Conservation (phyloP, 768 basidiomycete species). For the Sistotremastrum suecicum region DNA sequence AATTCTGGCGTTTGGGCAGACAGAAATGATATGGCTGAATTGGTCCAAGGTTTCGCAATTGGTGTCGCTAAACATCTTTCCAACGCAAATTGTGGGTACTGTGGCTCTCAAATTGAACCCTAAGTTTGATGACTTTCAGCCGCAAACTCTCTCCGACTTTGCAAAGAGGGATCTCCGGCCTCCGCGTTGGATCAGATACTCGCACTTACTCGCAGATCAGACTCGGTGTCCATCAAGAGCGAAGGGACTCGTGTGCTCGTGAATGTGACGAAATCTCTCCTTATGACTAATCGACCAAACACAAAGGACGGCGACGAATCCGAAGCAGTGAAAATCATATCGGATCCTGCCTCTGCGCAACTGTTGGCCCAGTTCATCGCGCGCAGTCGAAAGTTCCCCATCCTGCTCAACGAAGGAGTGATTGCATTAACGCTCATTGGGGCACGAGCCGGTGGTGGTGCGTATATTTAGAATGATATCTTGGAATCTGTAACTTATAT, state of each 20-base stretch:
- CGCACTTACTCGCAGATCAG: slow-evolving; percentile 60
- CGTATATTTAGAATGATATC: slow-evolving; percentile 11
- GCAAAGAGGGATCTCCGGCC: slow-evolving; percentile 11
- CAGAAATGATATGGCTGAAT: slow-evolving; percentile 68
- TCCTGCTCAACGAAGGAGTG: slow-evolving; percentile 81
- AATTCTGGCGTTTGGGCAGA: slow-evolving; percentile 56
- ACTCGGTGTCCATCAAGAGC: slow-evolving; percentile 70
- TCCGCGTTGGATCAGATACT: slow-evolving; percentile 54
- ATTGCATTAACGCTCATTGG: slow-evolving; percentile 71
- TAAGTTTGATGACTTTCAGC: not conserved
- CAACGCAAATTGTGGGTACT: slow-evolving; percentile 47
- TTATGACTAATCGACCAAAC: slow-evolving; percentile 23
- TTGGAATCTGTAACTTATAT: not conserved
- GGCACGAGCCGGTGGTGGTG: slow-evolving; percentile 52
- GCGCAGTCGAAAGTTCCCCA: slow-evolving; percentile 65
- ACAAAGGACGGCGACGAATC: slow-evolving; percentile 21
- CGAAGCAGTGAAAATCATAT: slow-evolving; percentile 35
- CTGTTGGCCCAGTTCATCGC: slow-evolving; percentile 60
- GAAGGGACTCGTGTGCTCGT: slow-evolving; percentile 85
- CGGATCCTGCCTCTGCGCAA: slow-evolving; percentile 38
- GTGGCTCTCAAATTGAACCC: not conserved
- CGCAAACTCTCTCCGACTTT: not conserved
- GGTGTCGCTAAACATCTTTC: slow-evolving; percentile 85
- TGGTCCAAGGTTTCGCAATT: slow-evolving; percentile 78
- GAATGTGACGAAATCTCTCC: slow-evolving; percentile 70